Evolutionary conservation across 352 stramenopile genomes (phyloP).

Genomic region (Pythium apleroticum): DNA sequence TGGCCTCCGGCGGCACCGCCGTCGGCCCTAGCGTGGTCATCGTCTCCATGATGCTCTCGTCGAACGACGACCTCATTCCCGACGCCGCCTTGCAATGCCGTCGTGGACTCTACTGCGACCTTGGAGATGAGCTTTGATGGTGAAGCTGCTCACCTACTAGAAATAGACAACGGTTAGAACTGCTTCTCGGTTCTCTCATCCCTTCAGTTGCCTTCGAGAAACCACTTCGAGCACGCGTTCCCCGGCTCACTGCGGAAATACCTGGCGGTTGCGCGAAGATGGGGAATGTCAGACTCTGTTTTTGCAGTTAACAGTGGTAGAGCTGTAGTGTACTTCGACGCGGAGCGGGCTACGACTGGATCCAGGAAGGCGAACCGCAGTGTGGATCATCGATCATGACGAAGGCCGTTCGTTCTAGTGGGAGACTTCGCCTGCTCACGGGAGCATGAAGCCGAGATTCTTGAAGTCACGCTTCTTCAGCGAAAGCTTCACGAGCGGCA

Average conservation of each 20-base stretch:
- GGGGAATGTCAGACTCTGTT: constrained; percentile 12
- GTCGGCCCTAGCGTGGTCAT: constrained; percentile 25
- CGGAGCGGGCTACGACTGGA: constrained; percentile 3
- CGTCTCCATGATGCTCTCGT: constrained; percentile 26
- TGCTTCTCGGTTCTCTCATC: no score
- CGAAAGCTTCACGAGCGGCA: constrained; percentile 76
- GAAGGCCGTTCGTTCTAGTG: background rate
- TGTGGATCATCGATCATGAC: background rate
- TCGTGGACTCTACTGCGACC: no score
- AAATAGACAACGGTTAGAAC: no score
- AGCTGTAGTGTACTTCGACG: constrained; percentile 25
- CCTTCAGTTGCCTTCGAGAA: no score
- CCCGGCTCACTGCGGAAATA: background rate
- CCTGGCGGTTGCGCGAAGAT: background rate
- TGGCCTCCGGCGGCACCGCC: background rate
- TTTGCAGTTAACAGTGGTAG: constrained; percentile 24
- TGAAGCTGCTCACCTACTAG: no score
- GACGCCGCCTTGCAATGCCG: background rate
- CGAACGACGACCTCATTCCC: constrained; percentile 19
- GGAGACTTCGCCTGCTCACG: constrained; percentile 22
- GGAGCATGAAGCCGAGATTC: constrained; percentile 72
- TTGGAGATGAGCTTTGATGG: no score
- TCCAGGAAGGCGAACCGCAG: background rate
- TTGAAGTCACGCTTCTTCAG: constrained; percentile 88
- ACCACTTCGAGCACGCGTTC: background rate